These are phyloP conservation scores for Otatea glauca DNA, from an alignment of 176 grass and related monocot genomes.

Conservation along the genomic window DNA sequence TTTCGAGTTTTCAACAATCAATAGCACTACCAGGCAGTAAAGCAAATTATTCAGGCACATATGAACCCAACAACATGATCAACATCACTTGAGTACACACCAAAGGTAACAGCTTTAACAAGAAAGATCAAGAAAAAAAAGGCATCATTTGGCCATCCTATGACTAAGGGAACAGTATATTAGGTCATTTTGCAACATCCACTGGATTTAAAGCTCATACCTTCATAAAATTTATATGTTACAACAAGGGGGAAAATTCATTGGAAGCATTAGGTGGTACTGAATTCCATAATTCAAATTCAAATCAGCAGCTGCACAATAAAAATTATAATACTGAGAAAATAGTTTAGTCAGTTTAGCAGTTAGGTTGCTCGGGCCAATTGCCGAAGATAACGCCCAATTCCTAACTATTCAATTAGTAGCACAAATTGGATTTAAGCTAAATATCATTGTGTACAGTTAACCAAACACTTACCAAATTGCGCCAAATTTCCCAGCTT, in stretches of 20 bases:
- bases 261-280: neutral
- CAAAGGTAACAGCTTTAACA: neutral
- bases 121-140: neutral
- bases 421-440: neutral
- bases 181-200: constrained; percentile 26
- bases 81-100: too few relatives aligned
- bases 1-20: constrained; percentile 40
- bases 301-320: neutral
- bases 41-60: neutral
- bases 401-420: neutral
- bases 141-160: neutral
- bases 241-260: neutral
- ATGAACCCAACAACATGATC: neutral
- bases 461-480: neutral
- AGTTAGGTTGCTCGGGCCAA: neutral
- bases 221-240: neutral
- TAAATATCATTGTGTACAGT: neutral
- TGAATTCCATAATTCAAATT: neutral
- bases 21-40: constrained; percentile 39
- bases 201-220: neutral
- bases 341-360: neutral
- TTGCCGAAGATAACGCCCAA: neutral
- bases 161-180: neutral
- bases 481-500: neutral
- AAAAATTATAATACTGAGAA: neutral